These are phyloP conservation scores for Coemansia sp. DNA, from an alignment of 192 early-diverging fungal species.

Conservation along the genomic window DNA sequence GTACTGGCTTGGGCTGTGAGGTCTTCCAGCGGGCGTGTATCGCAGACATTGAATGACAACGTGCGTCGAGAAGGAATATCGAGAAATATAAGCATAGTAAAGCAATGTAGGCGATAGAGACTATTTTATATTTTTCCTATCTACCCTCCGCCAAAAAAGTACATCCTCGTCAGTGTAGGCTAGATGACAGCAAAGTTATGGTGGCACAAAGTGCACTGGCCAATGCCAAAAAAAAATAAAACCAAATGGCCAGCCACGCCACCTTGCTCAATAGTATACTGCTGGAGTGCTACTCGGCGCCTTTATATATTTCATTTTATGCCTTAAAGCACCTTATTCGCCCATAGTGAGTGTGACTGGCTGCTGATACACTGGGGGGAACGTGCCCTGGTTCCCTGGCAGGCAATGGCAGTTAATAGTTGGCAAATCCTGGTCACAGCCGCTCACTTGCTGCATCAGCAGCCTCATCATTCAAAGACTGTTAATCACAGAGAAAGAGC, in stretches of 20 bases:
- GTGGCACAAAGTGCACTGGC: not conserved
- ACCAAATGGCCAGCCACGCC: not conserved
- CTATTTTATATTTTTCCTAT: not conserved
- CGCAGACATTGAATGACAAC: constrained; percentile 29
- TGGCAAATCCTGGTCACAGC: constrained; percentile 1
- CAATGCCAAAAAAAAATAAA: not conserved
- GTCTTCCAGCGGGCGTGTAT: constrained; percentile 28
- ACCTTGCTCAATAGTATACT: not conserved
- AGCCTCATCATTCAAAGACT: not conserved
- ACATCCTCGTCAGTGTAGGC: not conserved
- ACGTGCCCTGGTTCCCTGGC: constrained; percentile 1
- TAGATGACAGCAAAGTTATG: not conserved
- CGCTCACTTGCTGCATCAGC: constrained; percentile 1
- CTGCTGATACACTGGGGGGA: not conserved
- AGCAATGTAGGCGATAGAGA: not conserved
- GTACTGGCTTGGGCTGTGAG: constrained; percentile 20
- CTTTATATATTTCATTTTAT: not conserved
- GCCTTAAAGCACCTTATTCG: not conserved
- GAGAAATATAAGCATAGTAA: constrained; percentile 37
- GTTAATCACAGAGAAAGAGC: not conserved
- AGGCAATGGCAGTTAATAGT: not conserved
- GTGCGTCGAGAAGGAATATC: constrained; percentile 26
- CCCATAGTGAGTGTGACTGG: not conserved
- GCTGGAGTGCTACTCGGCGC: no score
- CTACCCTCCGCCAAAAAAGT: not conserved